Evolutionary conservation across 768 basidiomycete species (phyloP).

Genomic region (Mycena vulgaris): DNA sequence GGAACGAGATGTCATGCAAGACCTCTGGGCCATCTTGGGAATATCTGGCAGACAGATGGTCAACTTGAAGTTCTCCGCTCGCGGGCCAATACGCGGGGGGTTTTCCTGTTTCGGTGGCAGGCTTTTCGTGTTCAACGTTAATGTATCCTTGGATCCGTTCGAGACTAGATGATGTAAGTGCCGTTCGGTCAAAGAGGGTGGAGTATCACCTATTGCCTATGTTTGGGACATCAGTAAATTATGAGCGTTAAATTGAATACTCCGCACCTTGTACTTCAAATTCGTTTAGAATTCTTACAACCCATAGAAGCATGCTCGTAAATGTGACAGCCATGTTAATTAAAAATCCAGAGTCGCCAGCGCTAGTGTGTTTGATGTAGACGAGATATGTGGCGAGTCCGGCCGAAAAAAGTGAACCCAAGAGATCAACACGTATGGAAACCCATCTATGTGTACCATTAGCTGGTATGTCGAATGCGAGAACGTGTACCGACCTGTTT

Average conservation of each 20-base stretch:
- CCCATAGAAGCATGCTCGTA: slow-evolving; percentile 34
- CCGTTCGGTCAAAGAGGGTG: not conserved
- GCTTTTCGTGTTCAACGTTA: slow-evolving; percentile 68
- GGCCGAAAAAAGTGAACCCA: slow-evolving; percentile 38
- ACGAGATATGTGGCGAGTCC: slow-evolving; percentile 72
- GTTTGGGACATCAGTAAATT: not conserved
- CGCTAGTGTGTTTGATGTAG: slow-evolving; percentile 58
- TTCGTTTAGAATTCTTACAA: slow-evolving; percentile 45
- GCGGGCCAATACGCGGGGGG: slow-evolving; percentile 81
- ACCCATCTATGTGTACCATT: slow-evolving; percentile 70
- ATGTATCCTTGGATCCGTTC: slow-evolving; percentile 83
- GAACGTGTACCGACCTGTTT: slow-evolving; percentile 48
- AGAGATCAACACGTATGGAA: slow-evolving; percentile 48
- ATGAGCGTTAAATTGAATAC: not conserved
- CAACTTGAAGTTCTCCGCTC: slow-evolving; percentile 67
- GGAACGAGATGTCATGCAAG: slow-evolving; percentile 67
- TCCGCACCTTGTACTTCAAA: slow-evolving; percentile 10
- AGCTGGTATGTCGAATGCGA: slow-evolving; percentile 42
- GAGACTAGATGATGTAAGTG: slow-evolving; percentile 45
- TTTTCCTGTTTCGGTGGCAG: slow-evolving; percentile 53
- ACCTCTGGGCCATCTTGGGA: slow-evolving; percentile 68
- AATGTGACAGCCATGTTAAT: slow-evolving; percentile 64
- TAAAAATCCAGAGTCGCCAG: slow-evolving; percentile 65
- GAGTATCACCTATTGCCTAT: slow-evolving; percentile 1
- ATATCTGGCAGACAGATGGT: slow-evolving; percentile 72